Evolutionary conservation across 1,284 basidiomycete genomes (phyloP), one percentile per base, ranked within the genome.

Genomic region (Spongiforma sp.): DNA sequence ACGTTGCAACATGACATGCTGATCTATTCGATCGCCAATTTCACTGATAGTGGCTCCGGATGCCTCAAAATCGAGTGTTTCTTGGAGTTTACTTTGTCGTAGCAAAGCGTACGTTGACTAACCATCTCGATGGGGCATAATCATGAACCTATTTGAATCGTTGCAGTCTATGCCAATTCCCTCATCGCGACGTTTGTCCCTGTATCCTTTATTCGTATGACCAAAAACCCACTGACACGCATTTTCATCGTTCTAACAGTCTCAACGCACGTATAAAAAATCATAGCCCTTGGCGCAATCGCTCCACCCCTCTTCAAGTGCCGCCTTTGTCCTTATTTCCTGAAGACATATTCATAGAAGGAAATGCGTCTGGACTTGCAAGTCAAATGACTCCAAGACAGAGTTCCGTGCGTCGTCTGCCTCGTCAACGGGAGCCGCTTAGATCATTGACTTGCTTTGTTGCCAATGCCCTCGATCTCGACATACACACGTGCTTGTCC

Each of bases 31-130:
- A 50, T 36, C 4, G 50, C 55, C 34, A 33, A 57, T 33, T 5
- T 5, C n/a, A 26, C 14, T 5, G 24, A 36, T 24, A 85, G 84
- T 84, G 82, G 83, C 61, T 81, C 5, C 65, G 65, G 3, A 79
- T 81, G 76, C 75, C 77, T 1, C 43, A 70, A 1, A 82, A 82
- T 52, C 75, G 80, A 21, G 69, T 85, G 24, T 82, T 83, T 60
- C 77, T 85, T 65, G 79, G 77, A 8, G 67, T 85, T 15, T 80
- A 85, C 66, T 85, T 85, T 66, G 73, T 80, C 17, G 81, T 85
- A 59, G 79, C 75, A 56, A 85, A 85, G 73, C 71, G 83, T 84
- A 67, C 43, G 79, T 62, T 30, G 43, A 32, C 7, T 17, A 28
- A 32, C 6, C 12, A 12, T 21, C 5, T 46, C 17, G 34, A 12